Percentiles rank a stretch among this genome's conserved stretches.
Evolutionary conservation across 202 grass and related monocot species (phyloP).

Genomic region (Schoenoplectus tabernaemontani): DNA sequence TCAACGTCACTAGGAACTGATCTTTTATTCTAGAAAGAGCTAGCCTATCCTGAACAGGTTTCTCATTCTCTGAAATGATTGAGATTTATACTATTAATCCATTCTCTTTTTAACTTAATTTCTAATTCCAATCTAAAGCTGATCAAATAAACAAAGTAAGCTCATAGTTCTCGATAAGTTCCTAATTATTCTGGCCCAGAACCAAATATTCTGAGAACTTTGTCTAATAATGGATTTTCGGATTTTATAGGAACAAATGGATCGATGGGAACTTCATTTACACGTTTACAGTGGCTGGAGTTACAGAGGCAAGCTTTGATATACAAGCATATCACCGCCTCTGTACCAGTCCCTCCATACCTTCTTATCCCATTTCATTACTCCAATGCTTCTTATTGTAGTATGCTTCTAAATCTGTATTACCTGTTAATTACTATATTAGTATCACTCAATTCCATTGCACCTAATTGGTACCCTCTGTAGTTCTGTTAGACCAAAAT

Average conservation of each 20-base stretch:
- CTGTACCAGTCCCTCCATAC: conserved; percentile 22
- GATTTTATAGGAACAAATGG: neutral
- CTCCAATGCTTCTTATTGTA: neutral
- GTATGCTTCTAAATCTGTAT: neutral
- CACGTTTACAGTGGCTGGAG: conserved; percentile 23
- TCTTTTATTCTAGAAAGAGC: neutral
- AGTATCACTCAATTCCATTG: neutral
- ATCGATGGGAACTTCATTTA: conserved; percentile 15
- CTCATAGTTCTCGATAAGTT: neutral
- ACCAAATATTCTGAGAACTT: neutral
- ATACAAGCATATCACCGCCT: conserved; percentile 26
- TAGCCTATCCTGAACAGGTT: neutral
- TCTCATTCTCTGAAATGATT: neutral
- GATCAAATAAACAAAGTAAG: neutral
- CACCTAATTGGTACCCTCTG: neutral
- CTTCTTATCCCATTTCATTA: conserved; percentile 22
- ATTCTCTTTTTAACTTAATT: neutral
- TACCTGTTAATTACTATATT: neutral
- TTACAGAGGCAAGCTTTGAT: conserved; percentile 28
- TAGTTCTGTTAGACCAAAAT: too few relatives aligned
- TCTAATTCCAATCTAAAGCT: neutral
- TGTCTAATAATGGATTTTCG: neutral
- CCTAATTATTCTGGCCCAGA: neutral
- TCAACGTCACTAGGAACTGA: neutral
- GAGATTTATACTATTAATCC: neutral